phyloP scores from a whole-genome alignment of 805 yeast species.

The Kazachstania bromeliacearum region DNA sequence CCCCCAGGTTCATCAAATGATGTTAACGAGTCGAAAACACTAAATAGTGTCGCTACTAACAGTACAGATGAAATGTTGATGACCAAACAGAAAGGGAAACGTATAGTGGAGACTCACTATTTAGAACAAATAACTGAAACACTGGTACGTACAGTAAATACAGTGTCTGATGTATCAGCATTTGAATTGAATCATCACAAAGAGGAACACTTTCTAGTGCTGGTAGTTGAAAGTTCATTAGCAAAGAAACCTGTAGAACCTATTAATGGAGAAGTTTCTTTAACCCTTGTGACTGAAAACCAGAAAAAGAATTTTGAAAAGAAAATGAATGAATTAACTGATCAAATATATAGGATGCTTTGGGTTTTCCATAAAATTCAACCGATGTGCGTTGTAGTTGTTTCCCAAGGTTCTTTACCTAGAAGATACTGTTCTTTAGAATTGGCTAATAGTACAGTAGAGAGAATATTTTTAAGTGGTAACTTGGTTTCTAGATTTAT shows the following conservation, averaged over 20 bases:
- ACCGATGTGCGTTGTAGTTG: conserved; percentile 71
- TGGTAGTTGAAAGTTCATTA: conserved; percentile 66
- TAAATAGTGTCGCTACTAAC: background rate
- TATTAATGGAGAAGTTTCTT: conserved; percentile 1
- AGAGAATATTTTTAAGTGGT: conserved; percentile 73
- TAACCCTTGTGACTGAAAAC: conserved; percentile 7
- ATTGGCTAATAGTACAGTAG: conserved; percentile 80
- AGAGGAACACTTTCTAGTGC: conserved; percentile 74
- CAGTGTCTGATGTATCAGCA: conserved; percentile 82
- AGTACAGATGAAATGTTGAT: background rate
- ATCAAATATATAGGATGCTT: conserved; percentile 28
- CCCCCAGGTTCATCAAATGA: background rate
- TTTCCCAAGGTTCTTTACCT: conserved; percentile 74
- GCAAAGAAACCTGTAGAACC: conserved; percentile 24
- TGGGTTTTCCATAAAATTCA: conserved; percentile 59
- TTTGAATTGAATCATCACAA: conserved; percentile 47
- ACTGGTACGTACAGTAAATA: conserved; percentile 68
- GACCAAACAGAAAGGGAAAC: conserved; percentile 6
- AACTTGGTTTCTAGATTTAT: conserved; percentile 70
- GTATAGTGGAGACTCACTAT: conserved; percentile 45
- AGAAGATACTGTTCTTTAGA: conserved; percentile 68
- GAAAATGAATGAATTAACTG: conserved; percentile 25
- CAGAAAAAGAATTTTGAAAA: conserved; percentile 18
- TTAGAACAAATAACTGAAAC: conserved; percentile 82
- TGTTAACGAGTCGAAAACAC: background rate